Base-by-base conservation (phyloP, 805 yeast genomes). In the Yarrowia sp. region DNA sequence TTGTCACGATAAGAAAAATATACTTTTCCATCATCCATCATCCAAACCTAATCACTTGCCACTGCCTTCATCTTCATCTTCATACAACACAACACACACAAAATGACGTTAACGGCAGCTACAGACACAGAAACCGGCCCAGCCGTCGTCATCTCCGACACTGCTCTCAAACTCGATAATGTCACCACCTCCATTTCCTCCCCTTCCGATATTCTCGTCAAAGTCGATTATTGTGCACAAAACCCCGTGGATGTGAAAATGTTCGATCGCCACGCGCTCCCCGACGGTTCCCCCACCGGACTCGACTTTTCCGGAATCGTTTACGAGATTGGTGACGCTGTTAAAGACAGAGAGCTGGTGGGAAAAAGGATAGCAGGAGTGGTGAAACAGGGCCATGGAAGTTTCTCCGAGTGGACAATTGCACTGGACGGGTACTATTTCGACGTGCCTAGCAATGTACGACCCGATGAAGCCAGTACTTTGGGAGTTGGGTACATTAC, bases 201-300 rank as follows among this genome's bases (percentile, higher is more conserved):
- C 3, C 48, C 62, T 1, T 4, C 28, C 1, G 62, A 55, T 9
- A 55, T 55, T 55, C 38, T 55, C 4, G 62, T 55, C 43, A 42
- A 55, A 15, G 48, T 55, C 14, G 62, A 55, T 6, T 33, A 39
- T 7, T 18, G 39, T 2, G 62, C 62, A 4, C 62, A 55, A n/a
- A 55, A 55, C 13, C 62, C 62, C 4, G 62, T 55, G 1, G 62
- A 55, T n/a, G 62, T 55, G 32, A 39, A 41, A 33, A 31, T 55
- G 62, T 32, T 55, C 9, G 62, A 55, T 32, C 22, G 38, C 3
- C 38, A 36, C 4, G n/a, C 36, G 4, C 11, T 53, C 4, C 13
- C 36, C 2, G 28, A 5, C 0, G 61, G 61, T 15, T 3, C 39
- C 1, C 38, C 14, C 1, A 33, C 62, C 1, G 62, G 62, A 31